These are phyloP conservation scores for Psidium friedrichsthalianum DNA, from an alignment of 345 rosid genomes.

Conservation along the genomic window DNA sequence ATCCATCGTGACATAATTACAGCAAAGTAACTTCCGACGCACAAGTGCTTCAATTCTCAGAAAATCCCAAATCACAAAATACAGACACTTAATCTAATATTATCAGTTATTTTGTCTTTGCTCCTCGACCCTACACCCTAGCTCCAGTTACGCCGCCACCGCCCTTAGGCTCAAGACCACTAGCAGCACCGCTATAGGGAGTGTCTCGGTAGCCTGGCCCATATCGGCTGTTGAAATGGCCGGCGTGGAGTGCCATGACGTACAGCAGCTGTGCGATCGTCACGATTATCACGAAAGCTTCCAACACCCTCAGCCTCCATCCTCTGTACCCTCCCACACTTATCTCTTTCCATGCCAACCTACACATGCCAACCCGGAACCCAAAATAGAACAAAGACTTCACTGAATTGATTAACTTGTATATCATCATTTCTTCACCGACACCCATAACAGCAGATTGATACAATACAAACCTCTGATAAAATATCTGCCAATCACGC, in stretches of 20 bases:
- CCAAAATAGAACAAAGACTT: background rate
- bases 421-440: too few species aligned
- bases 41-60: background rate
- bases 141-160: background rate
- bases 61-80: background rate
- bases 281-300: constrained; percentile 69
- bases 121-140: background rate
- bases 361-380: background rate
- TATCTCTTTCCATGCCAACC: constrained; percentile 87
- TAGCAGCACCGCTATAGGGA: constrained; percentile 24
- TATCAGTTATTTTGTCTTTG: background rate
- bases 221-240: constrained; percentile 50
- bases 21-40: background rate
- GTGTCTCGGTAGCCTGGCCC: constrained; percentile 72
- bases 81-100: background rate
- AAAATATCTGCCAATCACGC: too few species aligned
- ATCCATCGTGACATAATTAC: background rate
- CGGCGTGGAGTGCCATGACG: constrained; percentile 60
- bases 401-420: background rate
- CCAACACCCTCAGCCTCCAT: constrained; percentile 61
- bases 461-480: too few species aligned
- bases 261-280: constrained; percentile 54
- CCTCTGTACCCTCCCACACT: constrained; percentile 75
- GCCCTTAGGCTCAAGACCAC: background rate
- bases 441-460: too few species aligned